Evolutionary conservation across 139 green algal genomes (phyloP).

Genomic region (Coelastrella sp.): DNA sequence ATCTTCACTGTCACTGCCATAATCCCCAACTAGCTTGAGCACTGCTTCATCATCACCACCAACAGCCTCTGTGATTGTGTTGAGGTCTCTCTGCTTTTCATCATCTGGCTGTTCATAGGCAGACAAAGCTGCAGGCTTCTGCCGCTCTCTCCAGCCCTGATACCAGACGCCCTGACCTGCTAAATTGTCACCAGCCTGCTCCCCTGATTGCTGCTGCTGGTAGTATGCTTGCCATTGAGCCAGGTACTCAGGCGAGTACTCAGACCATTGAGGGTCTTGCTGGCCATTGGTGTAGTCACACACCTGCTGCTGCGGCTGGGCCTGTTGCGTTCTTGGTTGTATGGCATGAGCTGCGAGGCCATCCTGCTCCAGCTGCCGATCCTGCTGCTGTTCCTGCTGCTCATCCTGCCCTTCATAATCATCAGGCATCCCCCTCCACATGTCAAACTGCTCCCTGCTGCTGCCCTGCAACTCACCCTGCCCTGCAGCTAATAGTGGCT

Average conservation of each 20-base stretch:
- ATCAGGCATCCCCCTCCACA: neutral
- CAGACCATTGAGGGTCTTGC: neutral
- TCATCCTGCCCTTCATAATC: neutral
- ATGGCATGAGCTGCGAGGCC: neutral
- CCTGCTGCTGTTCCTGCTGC: neutral
- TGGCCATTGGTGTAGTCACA: neutral
- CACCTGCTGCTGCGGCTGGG: constrained; percentile 23
- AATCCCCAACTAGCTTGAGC: constrained; percentile 7
- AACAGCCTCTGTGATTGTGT: neutral
- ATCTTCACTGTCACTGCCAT: constrained; percentile 38
- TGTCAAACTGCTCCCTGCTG: constrained; percentile 7
- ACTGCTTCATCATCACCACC: neutral
- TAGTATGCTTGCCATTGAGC: constrained; percentile 28
- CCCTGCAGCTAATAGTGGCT: constrained; percentile 15
- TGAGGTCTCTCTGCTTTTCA: too few species aligned
- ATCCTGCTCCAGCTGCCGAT: neutral
- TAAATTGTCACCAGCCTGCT: neutral
- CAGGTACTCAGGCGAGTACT: neutral
- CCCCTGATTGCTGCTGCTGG: neutral
- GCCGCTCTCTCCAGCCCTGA: constrained; percentile 28
- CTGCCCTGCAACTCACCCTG: constrained; percentile 12
- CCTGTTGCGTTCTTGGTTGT: neutral
- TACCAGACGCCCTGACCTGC: constrained; percentile 6
- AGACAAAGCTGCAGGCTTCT: constrained; percentile 13
- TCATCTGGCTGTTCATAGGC: constrained; percentile 8